phyloP scores from a whole-genome alignment of 2,329 filamentous ascomycete species.

The Emergomyces pasteurianus region DNA sequence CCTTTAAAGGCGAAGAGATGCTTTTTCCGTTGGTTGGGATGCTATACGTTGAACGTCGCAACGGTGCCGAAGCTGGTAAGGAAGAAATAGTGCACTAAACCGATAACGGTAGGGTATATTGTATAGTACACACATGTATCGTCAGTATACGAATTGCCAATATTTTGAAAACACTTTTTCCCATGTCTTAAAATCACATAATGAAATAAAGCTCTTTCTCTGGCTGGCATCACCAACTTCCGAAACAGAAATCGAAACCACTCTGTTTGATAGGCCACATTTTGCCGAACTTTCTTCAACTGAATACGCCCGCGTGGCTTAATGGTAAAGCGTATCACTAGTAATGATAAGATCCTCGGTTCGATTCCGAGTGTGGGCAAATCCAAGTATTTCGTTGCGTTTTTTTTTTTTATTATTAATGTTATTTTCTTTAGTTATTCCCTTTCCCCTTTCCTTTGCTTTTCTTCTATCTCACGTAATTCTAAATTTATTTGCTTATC shows the following conservation, averaged over 20 bases:
- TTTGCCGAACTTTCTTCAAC: background rate
- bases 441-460: background rate
- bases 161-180: background rate
- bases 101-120: background rate
- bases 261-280: background rate
- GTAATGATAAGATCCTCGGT: slow-evolving; percentile 11
- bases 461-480: no score
- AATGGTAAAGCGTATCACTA: slow-evolving; percentile 12
- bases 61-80: no score
- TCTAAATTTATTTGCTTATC: no score
- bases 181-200: background rate
- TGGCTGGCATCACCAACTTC: no score
- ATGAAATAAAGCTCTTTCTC: no score
- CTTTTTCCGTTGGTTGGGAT: background rate
- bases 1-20: background rate
- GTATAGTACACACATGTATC: background rate
- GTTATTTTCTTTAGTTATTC: no score
- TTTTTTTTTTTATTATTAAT: background rate
- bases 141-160: background rate
- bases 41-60: background rate
- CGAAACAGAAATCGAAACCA: no score
- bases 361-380: slow-evolving; percentile 10
- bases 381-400: background rate
- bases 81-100: background rate
- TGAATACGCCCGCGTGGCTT: slow-evolving; percentile 8